Conservation (phyloP, 2,329 filamentous ascomycete genomes). For the Xylariaceae sp. region DNA sequence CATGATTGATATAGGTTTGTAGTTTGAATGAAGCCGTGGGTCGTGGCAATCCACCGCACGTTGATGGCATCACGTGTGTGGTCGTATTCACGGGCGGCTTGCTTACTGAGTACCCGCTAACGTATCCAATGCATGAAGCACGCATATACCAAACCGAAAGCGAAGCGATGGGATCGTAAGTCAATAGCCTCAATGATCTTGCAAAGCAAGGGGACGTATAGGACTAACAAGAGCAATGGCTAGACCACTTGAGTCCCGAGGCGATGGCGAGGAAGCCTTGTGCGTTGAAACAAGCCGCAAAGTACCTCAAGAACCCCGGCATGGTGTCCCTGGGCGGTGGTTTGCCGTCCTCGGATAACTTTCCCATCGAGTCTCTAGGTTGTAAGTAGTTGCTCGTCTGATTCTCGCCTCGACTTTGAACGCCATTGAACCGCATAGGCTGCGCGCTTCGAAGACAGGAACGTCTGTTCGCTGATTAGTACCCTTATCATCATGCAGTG, state of each 20-base stretch:
- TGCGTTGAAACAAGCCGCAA: slow-evolving; percentile 78
- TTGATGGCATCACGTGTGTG: slow-evolving; percentile 2
- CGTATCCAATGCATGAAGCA: slow-evolving; percentile 30
- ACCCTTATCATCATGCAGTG: slow-evolving; percentile 7
- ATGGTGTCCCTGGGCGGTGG: slow-evolving; percentile 91
- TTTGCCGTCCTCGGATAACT: slow-evolving; percentile 81
- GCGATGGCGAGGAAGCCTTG: slow-evolving; percentile 56
- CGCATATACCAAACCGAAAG: slow-evolving; percentile 60
- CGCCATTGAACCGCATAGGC: neutral
- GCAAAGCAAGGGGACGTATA: neutral
- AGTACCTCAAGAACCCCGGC: slow-evolving; percentile 71
- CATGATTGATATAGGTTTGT: neutral
- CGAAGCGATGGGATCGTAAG: slow-evolving; percentile 81
- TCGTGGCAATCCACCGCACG: neutral
- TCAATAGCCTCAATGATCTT: slow-evolving; percentile 22
- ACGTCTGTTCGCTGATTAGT: neutral
- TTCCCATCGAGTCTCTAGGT: slow-evolving; percentile 77
- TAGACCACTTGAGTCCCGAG: slow-evolving; percentile 58
- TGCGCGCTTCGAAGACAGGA: neutral
- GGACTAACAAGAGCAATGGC: slow-evolving; percentile 14
- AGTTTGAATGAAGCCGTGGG: neutral
- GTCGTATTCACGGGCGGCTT: neutral
- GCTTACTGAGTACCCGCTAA: slow-evolving; percentile 15
- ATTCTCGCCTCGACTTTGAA: neutral
- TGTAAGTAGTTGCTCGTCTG: slow-evolving; percentile 17